Evolutionary conservation across 805 yeast genomes (phyloP).

Genomic region (Teunomyces stri): DNA sequence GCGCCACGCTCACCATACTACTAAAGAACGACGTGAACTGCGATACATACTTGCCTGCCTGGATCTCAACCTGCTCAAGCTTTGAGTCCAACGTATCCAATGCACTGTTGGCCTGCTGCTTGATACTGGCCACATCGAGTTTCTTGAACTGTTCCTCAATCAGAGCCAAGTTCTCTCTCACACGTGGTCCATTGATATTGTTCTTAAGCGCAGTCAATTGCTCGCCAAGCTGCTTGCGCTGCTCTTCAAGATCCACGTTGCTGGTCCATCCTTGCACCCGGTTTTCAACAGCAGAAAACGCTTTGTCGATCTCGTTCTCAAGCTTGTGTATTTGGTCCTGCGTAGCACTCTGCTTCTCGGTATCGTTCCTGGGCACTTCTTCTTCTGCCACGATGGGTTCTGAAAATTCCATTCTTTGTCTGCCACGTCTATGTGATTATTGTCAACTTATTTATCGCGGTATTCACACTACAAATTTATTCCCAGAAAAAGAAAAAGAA

Average conservation of each 20-base stretch:
- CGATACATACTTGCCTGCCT: constrained; percentile 59
- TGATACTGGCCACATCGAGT: constrained; percentile 22
- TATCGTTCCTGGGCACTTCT: constrained; percentile 5
- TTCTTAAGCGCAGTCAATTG: constrained; percentile 20
- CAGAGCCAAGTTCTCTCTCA: constrained; percentile 18
- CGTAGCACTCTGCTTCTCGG: constrained; percentile 36
- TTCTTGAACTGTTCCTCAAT: constrained; percentile 29
- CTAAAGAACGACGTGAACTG: constrained; percentile 58
- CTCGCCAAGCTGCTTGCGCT: constrained; percentile 23
- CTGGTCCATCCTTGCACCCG: constrained; percentile 30
- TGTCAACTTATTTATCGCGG: too few species aligned
- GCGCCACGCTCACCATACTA: constrained; percentile 29
- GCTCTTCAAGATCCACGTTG: constrained; percentile 27
- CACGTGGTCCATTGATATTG: not conserved
- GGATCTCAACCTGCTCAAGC: constrained; percentile 68
- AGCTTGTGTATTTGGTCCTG: constrained; percentile 51
- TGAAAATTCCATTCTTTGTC: constrained; percentile 27
- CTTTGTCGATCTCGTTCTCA: constrained; percentile 53
- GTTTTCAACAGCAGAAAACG: constrained; percentile 52
- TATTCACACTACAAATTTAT: not conserved
- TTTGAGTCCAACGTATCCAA: constrained; percentile 69
- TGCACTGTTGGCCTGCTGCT: constrained; percentile 48
- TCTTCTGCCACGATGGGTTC: constrained; percentile 26
- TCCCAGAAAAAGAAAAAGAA: not conserved
- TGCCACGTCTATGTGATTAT: not conserved